Evolutionary conservation across 495 filamentous ascomycete species (phyloP), one percentile per base, ranked within the genome.

Genomic region (Neurospora tetraspora): DNA sequence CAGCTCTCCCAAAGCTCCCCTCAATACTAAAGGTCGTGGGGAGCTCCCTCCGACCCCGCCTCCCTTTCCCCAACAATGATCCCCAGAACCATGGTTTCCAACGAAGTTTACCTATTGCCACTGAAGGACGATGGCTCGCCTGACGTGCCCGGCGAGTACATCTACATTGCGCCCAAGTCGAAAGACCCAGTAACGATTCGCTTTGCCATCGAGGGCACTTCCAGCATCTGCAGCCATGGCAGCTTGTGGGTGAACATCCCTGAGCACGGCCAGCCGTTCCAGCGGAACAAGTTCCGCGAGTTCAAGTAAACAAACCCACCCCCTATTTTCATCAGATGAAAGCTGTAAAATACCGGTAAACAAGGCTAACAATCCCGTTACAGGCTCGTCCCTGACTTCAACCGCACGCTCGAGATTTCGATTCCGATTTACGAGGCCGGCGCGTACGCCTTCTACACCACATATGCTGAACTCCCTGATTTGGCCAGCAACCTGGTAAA

Each of bases 171-270:
- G 2, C 90, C 96, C 36, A 92, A 91, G 65, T 85, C 87, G 2
- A 82, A 87, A 69, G 89, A 89, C 14, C 87, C 91, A 20, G 91
- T 98, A 77, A 86, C 88, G 68, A 86, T 99, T 59, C 90, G 96
- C 36, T 98, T 99, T 81, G 89, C 92, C 53, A 96, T 99, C 77
- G 94, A 98, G 81, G 96, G 96, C 69, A 94, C 93, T 61, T 97
- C 94, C 81, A 96, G 96, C 45, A 96, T 98, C 83, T 97, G 94
- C 82, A 88, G 93, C 69, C 85, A 97, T 78, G 96, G 96, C 47
- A 96, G 91, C 76, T 85, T 99, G 70, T 98, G 96, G 95, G 92
- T 96, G 72, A 98, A 99, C 81, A 91, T 97, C 71, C 96, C 96
- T 3, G 88, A 89, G 73, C 85, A 87, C 74, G 93, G 91, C 65